A percentile compares a stretch with the other conserved stretches of the same genome.
phyloP scores from a whole-genome alignment of 2,329 filamentous ascomycete genomes.

The Thermothelomyces thermophilus region DNA sequence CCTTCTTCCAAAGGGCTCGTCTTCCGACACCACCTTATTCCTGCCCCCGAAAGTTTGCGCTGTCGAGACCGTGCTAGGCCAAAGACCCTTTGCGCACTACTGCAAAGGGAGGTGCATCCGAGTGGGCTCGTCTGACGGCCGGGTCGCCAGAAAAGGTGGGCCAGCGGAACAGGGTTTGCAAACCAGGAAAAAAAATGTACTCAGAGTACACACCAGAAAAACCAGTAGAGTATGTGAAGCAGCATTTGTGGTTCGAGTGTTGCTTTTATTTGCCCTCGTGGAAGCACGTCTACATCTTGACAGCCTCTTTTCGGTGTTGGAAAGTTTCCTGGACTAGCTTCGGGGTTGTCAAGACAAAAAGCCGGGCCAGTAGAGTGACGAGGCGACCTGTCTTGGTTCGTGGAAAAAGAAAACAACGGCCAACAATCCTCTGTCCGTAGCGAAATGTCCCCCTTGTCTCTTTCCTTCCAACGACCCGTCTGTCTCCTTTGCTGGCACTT shows the following conservation, averaged over 20 bases:
- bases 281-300: constrained; percentile 6
- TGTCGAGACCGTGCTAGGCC: not conserved
- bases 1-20: too few relatives aligned
- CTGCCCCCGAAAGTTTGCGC: not conserved
- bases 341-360: not conserved
- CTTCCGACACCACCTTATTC: too few relatives aligned
- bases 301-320: constrained; percentile 1
- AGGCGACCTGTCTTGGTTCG: too few relatives aligned
- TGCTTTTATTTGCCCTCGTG: constrained; percentile 6
- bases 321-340: not conserved
- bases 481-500: not conserved
- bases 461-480: too few relatives aligned
- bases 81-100: not conserved
- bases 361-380: not conserved
- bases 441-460: not conserved
- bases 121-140: not conserved
- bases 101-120: not conserved
- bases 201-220: too few relatives aligned
- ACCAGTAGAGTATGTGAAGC: not conserved
- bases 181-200: too few relatives aligned
- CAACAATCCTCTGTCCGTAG: not conserved
- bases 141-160: not conserved
- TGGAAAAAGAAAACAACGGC: not conserved
- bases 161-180: too few relatives aligned
- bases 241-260: not conserved